Evolutionary conservation across 108 stramenopile genomes (phyloP), one percentile per base, ranked within the genome.

Genomic region (Chaetoceros muelleri): DNA sequence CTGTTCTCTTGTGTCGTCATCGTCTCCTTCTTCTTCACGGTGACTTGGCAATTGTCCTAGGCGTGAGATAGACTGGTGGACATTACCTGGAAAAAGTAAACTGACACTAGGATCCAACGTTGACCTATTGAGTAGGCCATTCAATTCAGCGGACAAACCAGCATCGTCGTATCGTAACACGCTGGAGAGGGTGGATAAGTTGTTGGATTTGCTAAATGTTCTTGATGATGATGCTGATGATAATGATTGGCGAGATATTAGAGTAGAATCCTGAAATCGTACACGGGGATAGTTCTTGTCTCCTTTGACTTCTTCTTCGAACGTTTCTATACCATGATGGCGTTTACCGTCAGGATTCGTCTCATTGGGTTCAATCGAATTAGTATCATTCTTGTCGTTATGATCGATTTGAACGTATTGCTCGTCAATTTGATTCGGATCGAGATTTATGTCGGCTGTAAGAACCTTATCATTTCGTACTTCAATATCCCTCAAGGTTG

Each of bases 401-500:
- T 17, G 56, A 30, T 29, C 20, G 60, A 24, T 44, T 26, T 51
- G 64, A 17, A 73, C 57, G 30, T 76, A 69, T 34, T 28, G 3
- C 29, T 76, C 60, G 22, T 71, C 49, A 13, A 74, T 45, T 25
- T 20, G 28, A 68, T 61, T 28, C 54, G 52, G 28, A 53, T 26
- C 21, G 1, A 64, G 30, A 18, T 53, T 53, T 5, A 40, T 54
- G 53, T 18, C 24, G 25, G 28, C 8, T 16, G 29, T 27, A 1
- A 46, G 48, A 34, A 53, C 48, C 40, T 26, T 67, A 44, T 59
- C 46, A 24, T 76, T 60, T 57, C 68, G 49, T 55, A 62, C 25
- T 64, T 85, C 85, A 10, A 90, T 52, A 18, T 59, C 65, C 23
- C 60, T 71, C 28, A 90, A 70, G 0, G 79, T 86, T 46, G 82